phyloP scores from a whole-genome alignment of 2,329 filamentous ascomycete genomes.

The Cytospora schulzeri region DNA sequence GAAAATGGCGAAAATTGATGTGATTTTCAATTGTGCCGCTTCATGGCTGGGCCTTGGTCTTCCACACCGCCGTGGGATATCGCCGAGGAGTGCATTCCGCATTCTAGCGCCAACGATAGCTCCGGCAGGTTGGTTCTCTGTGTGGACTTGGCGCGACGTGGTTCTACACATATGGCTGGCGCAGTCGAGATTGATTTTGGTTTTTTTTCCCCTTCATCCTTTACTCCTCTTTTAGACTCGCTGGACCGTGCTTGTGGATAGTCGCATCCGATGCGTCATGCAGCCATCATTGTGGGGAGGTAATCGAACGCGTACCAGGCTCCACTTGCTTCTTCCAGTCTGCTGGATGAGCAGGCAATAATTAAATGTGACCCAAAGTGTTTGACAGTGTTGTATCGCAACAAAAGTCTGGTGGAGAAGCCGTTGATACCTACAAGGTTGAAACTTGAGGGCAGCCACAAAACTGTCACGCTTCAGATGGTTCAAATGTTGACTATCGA shows the following conservation, averaged over 20 bases:
- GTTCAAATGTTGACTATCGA: no score
- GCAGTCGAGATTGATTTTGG: background rate
- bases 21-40: background rate
- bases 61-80: background rate
- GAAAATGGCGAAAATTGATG: background rate
- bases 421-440: background rate
- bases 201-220: background rate
- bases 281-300: constrained; percentile 15
- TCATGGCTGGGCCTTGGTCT: background rate
- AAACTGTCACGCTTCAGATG: background rate
- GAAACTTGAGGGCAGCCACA: background rate
- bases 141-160: background rate
- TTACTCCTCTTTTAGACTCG: background rate
- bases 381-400: background rate
- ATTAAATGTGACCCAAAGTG: background rate
- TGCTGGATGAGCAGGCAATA: background rate
- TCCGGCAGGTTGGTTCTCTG: background rate
- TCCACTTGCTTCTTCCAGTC: constrained; percentile 22
- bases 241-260: constrained; percentile 12
- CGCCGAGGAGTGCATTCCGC: background rate
- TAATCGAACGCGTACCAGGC: constrained; percentile 13
- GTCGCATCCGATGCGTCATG: constrained; percentile 22
- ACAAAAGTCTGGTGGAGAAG: background rate
- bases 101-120: background rate
- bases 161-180: background rate